A percentile compares a stretch with the other conserved stretches of the same genome.
These are phyloP conservation scores for Podaxis carcinomalis DNA, from an alignment of 768 basidiomycete species.

Conservation along the genomic window DNA sequence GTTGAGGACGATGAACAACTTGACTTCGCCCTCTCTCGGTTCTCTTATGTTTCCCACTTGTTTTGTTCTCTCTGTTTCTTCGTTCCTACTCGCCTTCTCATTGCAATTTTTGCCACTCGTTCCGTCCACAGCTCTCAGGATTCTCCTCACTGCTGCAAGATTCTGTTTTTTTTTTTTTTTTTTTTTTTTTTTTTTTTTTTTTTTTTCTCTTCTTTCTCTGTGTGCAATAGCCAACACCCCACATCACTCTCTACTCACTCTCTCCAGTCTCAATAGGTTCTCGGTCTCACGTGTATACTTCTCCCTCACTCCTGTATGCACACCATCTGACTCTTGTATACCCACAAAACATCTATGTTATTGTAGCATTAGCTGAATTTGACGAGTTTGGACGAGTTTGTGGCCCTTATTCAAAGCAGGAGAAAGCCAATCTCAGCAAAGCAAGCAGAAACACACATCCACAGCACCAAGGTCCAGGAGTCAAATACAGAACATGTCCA, in stretches of 20 bases:
- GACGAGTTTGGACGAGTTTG: conserved; percentile 7
- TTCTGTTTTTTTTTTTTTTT: no score
- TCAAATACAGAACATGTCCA: background rate
- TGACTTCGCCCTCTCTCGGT: background rate
- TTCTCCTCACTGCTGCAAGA: background rate
- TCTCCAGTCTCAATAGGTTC: no score
- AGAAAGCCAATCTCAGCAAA: background rate
- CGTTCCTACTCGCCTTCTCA: background rate
- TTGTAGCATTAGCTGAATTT: conserved; percentile 11
- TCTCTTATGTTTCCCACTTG: background rate
- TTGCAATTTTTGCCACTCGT: background rate
- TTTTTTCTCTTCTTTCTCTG: background rate
- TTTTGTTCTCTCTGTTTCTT: background rate
- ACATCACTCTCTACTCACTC: background rate
- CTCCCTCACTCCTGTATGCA: background rate
- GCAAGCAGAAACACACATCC: background rate
- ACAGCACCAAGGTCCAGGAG: background rate
- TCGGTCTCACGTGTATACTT: background rate
- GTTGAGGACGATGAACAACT: background rate
- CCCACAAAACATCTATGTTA: background rate
- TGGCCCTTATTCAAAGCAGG: background rate
- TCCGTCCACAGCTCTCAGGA: background rate
- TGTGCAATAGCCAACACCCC: background rate
- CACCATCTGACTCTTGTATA: conserved; percentile 3
- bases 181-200: background rate